Evolutionary conservation across 1,139 yeast species (phyloP), one percentile per base, ranked within the genome.

Genomic region (Debaryomyces nepalensis): DNA sequence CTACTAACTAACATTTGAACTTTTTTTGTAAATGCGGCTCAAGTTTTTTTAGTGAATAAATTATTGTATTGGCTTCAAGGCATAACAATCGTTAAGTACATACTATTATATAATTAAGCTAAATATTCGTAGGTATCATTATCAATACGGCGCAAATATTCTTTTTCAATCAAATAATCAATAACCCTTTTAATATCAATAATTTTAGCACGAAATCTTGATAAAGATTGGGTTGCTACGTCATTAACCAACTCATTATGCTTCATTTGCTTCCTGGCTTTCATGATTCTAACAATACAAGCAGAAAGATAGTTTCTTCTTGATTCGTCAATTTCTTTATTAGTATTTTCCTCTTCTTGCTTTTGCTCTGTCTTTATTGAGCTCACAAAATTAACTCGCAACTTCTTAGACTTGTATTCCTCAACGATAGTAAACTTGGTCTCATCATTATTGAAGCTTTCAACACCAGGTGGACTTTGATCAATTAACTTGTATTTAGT

Each of bases 221-320:
- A 81, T 57, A 82, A 83, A 5, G 96, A 81, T 62, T 90, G 97
- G 42, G 89, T 87, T 53, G 89, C 83, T 29, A 93, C 95, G 63
- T 93, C 98, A 54, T 87, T 89, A 40, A 91, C 83, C 57, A 93
- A 75, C 41, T 84, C 84, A 39, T 85, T 86, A 60, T 90, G 97
- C 49, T 82, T 81, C 54, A 89, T 73, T 39, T 75, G 76, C 64
- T 90, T 87, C 58, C 97, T 79, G 1, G 96, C 91, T 70, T 93
- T 93, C 98, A 93, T 93, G 57, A 93, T 88, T 57, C 99, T 80
- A 34, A 93, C 99, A 66, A 93, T 89, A 57, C 96, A 87, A 1
- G 98, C 97, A 59, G 90, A 88, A 56, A 93, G 75, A 67, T 84
- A 85, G 59, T 87, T 81, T 69, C 85, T 88, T 55, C 98, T 81